phyloP scores from a whole-genome alignment of 805 yeast genomes.

The Monosporozyma yasuniensis region DNA sequence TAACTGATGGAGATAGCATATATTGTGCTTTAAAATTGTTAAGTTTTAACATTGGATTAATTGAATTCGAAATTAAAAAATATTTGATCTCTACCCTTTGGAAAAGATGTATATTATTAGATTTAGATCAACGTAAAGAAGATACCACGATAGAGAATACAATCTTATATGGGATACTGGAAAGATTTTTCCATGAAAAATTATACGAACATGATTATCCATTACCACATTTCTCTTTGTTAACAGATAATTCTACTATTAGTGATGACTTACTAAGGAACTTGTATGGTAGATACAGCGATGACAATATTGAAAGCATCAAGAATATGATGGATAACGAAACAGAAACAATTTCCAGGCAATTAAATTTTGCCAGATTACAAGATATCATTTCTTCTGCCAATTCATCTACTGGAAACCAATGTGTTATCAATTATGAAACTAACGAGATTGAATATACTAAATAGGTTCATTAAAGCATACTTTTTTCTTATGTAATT shows the following conservation, averaged over 20 bases:
- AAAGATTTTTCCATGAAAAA: constrained; percentile 27
- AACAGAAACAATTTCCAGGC: constrained; percentile 9
- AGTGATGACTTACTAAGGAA: constrained; percentile 13
- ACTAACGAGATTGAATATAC: constrained; percentile 26
- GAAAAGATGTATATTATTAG: constrained; percentile 48
- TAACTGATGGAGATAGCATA: constrained; percentile 33
- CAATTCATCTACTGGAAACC: constrained; percentile 29
- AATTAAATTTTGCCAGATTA: constrained; percentile 7
- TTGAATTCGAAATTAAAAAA: constrained; percentile 28
- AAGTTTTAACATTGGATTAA: constrained; percentile 28
- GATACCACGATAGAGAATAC: constrained; percentile 38
- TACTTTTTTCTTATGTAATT: background rate
- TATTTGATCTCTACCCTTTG: constrained; percentile 38
- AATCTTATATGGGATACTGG: constrained; percentile 38
- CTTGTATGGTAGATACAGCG: constrained; percentile 8
- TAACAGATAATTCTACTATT: constrained; percentile 10
- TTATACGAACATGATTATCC: constrained; percentile 21
- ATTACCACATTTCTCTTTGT: constrained; percentile 24
- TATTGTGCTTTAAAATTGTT: constrained; percentile 45
- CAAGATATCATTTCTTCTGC: constrained; percentile 33
- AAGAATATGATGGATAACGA: constrained; percentile 11
- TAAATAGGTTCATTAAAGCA: background rate
- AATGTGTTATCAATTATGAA: constrained; percentile 32
- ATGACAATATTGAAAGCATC: constrained; percentile 5
- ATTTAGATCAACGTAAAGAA: constrained; percentile 31